A percentile compares a stretch with the other conserved stretches of the same genome.
Conservation (phyloP, 2,329 filamentous ascomycete species). For the Cladosporium sp. region DNA sequence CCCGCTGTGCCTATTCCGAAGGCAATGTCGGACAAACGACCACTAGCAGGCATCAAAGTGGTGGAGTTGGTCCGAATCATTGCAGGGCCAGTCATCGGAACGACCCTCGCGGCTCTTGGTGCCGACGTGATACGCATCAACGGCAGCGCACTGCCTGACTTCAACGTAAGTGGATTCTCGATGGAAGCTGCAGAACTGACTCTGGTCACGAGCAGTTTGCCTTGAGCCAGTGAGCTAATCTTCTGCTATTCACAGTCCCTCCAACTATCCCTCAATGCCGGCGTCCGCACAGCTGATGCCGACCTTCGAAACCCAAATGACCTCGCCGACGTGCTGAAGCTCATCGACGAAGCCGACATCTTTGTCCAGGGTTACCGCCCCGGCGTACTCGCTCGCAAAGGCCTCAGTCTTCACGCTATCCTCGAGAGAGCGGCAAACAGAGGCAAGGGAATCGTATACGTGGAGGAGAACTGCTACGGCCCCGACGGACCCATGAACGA, state of each 20-base stretch:
- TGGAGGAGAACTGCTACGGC: constrained; percentile 52
- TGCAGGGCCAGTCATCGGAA: constrained; percentile 67
- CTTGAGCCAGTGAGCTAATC: background rate
- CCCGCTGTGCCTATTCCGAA: constrained; percentile 26
- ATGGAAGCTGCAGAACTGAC: no score
- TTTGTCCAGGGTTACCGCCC: constrained; percentile 49
- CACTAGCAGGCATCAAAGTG: constrained; percentile 60
- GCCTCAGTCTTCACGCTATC: constrained; percentile 40
- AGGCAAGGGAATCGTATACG: constrained; percentile 42
- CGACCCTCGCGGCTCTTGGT: constrained; percentile 69
- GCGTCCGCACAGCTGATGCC: background rate
- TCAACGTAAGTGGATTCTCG: background rate
- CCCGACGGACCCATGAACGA: constrained; percentile 46
- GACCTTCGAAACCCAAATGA: constrained; percentile 40
- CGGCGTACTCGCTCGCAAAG: constrained; percentile 43
- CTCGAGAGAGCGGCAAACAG: constrained; percentile 39
- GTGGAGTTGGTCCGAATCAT: constrained; percentile 72
- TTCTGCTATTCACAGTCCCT: background rate
- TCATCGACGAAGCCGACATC: constrained; percentile 48
- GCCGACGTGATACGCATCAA: constrained; percentile 68
- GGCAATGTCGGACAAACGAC: constrained; percentile 22
- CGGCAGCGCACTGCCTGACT: background rate
- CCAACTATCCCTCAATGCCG: background rate
- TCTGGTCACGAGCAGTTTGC: no score
- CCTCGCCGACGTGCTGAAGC: constrained; percentile 33